Evolutionary conservation across 257 asterid species (phyloP).

Genomic region (Solanum rostratum): DNA sequence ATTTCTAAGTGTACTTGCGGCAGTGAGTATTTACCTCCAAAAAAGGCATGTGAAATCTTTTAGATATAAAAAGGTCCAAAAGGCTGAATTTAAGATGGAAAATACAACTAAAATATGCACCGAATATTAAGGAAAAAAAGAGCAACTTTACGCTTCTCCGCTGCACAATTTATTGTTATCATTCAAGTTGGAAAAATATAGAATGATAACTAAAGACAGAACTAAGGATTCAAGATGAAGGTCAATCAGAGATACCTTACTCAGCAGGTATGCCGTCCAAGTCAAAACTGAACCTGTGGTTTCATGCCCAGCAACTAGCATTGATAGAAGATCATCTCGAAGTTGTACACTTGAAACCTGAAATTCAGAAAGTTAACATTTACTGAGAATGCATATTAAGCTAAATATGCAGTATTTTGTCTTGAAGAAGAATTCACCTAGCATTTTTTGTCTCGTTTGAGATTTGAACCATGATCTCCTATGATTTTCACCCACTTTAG

Average conservation of each 20-base stretch:
- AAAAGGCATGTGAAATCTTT: not conserved
- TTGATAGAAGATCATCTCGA: constrained; percentile 92
- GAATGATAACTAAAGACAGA: not conserved
- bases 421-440: not conserved
- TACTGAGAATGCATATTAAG: not conserved
- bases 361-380: constrained; percentile 1
- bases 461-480: not conserved
- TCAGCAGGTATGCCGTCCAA: constrained; percentile 78
- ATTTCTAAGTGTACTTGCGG: not conserved
- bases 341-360: constrained; percentile 87
- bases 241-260: constrained; percentile 51
- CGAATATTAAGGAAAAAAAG: not conserved
- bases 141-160: not conserved
- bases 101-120: not conserved
- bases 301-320: constrained; percentile 99
- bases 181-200: not conserved
- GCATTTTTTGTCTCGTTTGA: not conserved
- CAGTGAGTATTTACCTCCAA: not conserved
- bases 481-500: not conserved
- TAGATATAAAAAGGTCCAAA: not conserved
- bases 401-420: not conserved
- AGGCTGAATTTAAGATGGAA: not conserved
- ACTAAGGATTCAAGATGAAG: not conserved
- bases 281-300: constrained; percentile 96
- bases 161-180: not conserved